phyloP scores from a whole-genome alignment of 192 early-diverging fungal species.

The Entophlyctis luteolus region DNA sequence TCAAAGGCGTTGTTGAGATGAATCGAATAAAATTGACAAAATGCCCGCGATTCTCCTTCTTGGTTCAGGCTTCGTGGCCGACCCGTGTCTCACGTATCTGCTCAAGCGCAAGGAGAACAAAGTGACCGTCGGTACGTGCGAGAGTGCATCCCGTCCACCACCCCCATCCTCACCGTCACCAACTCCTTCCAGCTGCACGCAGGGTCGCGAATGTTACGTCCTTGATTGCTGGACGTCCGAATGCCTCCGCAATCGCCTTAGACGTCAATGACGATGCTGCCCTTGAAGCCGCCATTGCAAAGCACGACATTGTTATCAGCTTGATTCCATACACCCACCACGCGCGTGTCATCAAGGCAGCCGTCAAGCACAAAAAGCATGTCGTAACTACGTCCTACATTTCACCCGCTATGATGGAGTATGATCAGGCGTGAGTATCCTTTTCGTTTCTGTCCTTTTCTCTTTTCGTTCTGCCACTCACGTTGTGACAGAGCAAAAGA shows the following conservation, averaged over 20 bases:
- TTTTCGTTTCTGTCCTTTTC: not conserved
- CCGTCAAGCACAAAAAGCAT: conserved; percentile 80
- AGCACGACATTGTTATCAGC: conserved; percentile 58
- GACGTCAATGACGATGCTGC: conserved; percentile 51
- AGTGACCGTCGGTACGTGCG: conserved; percentile 76
- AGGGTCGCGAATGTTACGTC: conserved; percentile 69
- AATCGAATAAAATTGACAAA: not conserved
- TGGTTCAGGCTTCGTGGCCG: conserved; percentile 96
- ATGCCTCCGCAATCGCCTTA: conserved; percentile 42
- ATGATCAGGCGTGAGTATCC: conserved; percentile 58
- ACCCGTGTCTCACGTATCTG: conserved; percentile 89
- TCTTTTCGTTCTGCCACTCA: conserved; percentile 9
- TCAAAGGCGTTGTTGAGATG: not conserved
- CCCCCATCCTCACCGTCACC: not conserved
- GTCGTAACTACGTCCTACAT: conserved; percentile 97
- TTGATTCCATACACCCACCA: conserved; percentile 73
- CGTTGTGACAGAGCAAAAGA: conserved; percentile 61
- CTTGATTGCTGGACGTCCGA: conserved; percentile 48
- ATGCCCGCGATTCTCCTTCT: conserved; percentile 71
- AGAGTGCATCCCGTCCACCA: not conserved
- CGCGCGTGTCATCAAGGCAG: conserved; percentile 67
- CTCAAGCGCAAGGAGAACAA: conserved; percentile 83
- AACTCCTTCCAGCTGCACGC: conserved; percentile 61
- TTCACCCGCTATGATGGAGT: conserved; percentile 79
- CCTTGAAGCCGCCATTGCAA: conserved; percentile 42